phyloP scores from a whole-genome alignment of 129 eudicot genomes.

The Ambrosia artemisiifolia region DNA sequence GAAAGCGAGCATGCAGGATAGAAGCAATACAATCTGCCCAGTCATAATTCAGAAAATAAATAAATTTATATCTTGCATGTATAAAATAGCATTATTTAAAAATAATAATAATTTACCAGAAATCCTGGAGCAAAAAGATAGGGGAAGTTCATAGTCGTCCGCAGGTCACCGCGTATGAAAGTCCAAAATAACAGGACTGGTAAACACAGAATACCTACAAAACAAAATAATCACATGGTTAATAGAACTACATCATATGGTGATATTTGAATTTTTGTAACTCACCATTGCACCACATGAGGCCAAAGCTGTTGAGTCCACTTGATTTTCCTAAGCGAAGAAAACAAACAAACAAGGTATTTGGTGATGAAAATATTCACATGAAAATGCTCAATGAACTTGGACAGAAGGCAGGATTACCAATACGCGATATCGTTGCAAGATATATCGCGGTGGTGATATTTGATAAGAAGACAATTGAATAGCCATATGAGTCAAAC shows the following conservation, averaged over 20 bases:
- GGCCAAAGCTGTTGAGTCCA: conserved; percentile 96
- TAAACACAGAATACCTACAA: conserved; percentile 68
- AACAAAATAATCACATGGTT: neutral
- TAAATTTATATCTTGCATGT: conserved; percentile 4
- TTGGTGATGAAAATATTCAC: conserved; percentile 2
- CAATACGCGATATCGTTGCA: conserved; percentile 90
- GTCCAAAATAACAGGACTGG: conserved; percentile 82
- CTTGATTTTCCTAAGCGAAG: conserved; percentile 69
- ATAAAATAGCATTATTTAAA: neutral
- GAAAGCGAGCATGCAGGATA: conserved; percentile 89
- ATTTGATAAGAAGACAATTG: conserved; percentile 76
- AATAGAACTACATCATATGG: neutral
- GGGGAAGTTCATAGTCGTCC: conserved; percentile 60
- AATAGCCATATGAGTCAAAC: conserved; percentile 83
- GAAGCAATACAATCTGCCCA: conserved; percentile 66
- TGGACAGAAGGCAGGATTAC: conserved; percentile 28
- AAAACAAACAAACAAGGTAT: conserved; percentile 9
- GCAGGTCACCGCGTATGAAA: conserved; percentile 73
- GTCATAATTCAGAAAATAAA: conserved; percentile 1
- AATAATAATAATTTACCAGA: conserved; percentile 48
- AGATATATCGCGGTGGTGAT: conserved; percentile 93
- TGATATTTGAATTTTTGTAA: neutral
- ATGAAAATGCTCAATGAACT: conserved; percentile 8
- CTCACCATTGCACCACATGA: conserved; percentile 99
- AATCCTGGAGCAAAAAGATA: conserved; percentile 82